Percentiles rank a stretch among this genome's conserved stretches.
Conservation (phyloP, 1,284 basidiomycete genomes). For the Sanghuangporus weigelae region DNA sequence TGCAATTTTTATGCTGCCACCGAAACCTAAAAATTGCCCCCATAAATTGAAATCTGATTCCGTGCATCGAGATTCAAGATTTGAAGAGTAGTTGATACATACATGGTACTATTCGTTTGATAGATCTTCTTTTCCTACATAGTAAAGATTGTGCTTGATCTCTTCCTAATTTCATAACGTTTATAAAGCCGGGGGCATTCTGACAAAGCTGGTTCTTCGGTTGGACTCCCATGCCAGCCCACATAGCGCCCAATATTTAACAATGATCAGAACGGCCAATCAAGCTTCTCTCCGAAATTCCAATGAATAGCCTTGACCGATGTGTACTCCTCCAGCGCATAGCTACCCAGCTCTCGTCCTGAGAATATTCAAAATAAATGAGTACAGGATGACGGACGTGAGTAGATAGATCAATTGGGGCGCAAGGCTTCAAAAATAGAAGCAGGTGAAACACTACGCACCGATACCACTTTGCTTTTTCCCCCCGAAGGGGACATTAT, state of each 20-base stretch:
- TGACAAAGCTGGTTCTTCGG: not conserved
- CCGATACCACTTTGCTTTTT: constrained; percentile 82
- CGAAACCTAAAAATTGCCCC: not conserved
- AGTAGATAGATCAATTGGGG: not conserved
- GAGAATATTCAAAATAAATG: constrained; percentile 12
- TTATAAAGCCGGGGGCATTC: not conserved
- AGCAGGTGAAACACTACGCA: constrained; percentile 21
- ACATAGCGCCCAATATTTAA: not conserved
- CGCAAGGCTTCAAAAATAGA: not conserved
- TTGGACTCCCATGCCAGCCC: not conserved
- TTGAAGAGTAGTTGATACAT: not conserved
- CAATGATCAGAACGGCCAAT: constrained; percentile 64
- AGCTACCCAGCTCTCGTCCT: constrained; percentile 86
- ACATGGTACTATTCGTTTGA: not conserved
- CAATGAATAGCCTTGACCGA: constrained; percentile 86
- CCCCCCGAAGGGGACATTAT: constrained; percentile 90
- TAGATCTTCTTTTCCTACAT: not conserved
- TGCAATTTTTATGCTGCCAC: not conserved
- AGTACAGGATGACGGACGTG: constrained; percentile 15
- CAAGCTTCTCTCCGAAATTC: constrained; percentile 78
- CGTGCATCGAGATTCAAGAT: not conserved
- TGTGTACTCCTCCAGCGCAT: constrained; percentile 80
- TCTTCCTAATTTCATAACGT: not conserved
- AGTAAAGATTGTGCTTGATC: not conserved
- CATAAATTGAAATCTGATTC: not conserved